Conservation (phyloP, 2,329 filamentous ascomycete species). For the Fusarium verticillioides region DNA sequence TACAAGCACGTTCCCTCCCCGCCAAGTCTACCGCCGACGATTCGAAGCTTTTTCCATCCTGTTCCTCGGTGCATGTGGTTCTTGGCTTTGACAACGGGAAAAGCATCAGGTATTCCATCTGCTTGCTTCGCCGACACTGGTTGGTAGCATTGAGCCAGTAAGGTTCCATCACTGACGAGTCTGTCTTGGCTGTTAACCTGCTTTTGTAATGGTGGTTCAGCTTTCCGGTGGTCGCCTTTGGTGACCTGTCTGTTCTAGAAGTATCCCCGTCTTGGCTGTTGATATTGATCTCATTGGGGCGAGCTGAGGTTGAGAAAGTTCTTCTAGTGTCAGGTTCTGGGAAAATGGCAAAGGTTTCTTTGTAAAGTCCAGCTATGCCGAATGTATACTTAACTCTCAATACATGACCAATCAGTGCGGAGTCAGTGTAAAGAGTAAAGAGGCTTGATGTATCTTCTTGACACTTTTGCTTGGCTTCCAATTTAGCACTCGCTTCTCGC, state of each 20-base stretch:
- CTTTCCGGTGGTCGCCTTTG: neutral
- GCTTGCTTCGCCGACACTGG: too few relatives aligned
- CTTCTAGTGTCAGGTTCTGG: neutral
- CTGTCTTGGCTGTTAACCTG: neutral
- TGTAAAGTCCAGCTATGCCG: too few relatives aligned
- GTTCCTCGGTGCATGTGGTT: neutral
- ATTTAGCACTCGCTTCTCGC: neutral
- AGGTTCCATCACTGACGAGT: neutral
- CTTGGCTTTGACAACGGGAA: neutral
- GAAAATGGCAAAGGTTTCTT: fast-evolving
- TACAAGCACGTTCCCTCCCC: slow-evolving; percentile 3
- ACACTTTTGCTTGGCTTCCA: neutral
- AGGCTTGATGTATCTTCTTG: neutral
- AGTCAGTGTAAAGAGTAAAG: neutral
- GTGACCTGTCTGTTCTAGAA: slow-evolving; percentile 1
- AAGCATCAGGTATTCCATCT: fast-evolving
- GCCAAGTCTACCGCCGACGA: slow-evolving; percentile 7
- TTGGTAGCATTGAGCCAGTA: neutral
- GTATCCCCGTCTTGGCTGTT: slow-evolving; percentile 12
- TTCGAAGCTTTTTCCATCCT: neutral
- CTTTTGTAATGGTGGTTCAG: neutral
- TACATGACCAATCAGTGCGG: too few relatives aligned
- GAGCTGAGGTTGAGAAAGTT: neutral
- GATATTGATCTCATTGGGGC: neutral
- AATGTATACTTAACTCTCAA: too few relatives aligned